phyloP scores from a whole-genome alignment of 352 stramenopile genomes.

The Phytopythium chamaehyphon region DNA sequence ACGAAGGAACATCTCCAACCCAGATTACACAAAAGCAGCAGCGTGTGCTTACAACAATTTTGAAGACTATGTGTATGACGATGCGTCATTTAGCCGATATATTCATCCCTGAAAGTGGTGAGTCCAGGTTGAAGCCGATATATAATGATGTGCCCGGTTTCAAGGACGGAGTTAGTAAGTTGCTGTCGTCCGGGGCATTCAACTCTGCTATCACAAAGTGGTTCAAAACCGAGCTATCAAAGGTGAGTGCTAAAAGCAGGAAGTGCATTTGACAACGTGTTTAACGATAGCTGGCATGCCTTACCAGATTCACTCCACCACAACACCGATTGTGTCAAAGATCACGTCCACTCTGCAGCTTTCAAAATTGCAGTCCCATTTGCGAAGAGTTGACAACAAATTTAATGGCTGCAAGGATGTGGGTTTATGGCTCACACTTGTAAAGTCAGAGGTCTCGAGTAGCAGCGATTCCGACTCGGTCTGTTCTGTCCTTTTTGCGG shows the following conservation, averaged over 20 bases:
- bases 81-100: slow-evolving; percentile 53
- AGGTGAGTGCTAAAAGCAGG: slow-evolving; percentile 26
- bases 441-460: neutral
- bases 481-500: slow-evolving; percentile 61
- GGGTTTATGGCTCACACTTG: slow-evolving; percentile 31
- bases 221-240: slow-evolving; percentile 28
- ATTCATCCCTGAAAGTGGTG: slow-evolving; percentile 27
- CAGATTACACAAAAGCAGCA: slow-evolving; percentile 19
- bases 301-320: slow-evolving; percentile 37
- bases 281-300: neutral
- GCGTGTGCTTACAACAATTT: slow-evolving; percentile 39
- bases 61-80: slow-evolving; percentile 56
- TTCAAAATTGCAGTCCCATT: slow-evolving; percentile 52
- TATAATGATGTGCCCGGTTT: slow-evolving; percentile 21
- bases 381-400: slow-evolving; percentile 33
- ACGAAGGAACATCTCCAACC: slow-evolving; percentile 8
- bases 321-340: slow-evolving; percentile 37
- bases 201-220: slow-evolving; percentile 25
- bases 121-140: slow-evolving; percentile 19
- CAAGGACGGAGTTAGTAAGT: slow-evolving; percentile 19
- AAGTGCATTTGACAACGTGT: neutral
- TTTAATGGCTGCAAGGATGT: slow-evolving; percentile 29
- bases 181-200: slow-evolving; percentile 28
- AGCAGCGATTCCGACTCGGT: slow-evolving; percentile 24
- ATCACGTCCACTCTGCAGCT: slow-evolving; percentile 59